These are phyloP conservation scores for Trichoderma koningii DNA, from an alignment of 2,329 filamentous ascomycete genomes.

Conservation along the genomic window DNA sequence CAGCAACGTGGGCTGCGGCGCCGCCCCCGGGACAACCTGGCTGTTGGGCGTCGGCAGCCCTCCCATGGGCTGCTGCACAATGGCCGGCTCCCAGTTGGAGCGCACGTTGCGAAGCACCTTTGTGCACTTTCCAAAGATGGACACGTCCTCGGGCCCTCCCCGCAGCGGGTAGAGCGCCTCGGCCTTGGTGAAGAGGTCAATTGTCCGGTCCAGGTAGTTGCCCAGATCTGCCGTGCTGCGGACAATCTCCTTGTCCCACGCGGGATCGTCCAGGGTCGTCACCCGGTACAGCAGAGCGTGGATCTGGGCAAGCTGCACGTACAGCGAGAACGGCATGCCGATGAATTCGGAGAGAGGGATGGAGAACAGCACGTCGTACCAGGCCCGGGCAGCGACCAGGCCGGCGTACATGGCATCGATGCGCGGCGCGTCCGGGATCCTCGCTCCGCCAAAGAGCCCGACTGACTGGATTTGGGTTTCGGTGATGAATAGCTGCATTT, in stretches of 20 bases:
- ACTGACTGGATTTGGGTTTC: slow-evolving; percentile 41
- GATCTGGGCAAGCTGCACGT: slow-evolving; percentile 41
- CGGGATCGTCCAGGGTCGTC: slow-evolving; percentile 43
- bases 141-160: slow-evolving; percentile 36
- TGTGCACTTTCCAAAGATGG: slow-evolving; percentile 39
- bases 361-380: slow-evolving; percentile 43
- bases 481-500: slow-evolving; percentile 36
- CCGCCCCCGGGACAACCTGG: slow-evolving; percentile 30
- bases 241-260: slow-evolving; percentile 46
- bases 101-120: slow-evolving; percentile 42
- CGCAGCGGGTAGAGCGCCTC: slow-evolving; percentile 36
- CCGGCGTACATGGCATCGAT: slow-evolving; percentile 43
- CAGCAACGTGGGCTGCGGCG: slow-evolving; percentile 18
- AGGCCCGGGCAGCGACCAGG: slow-evolving; percentile 40
- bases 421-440: slow-evolving; percentile 38
- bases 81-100: slow-evolving; percentile 41
- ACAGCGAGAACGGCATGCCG: slow-evolving; percentile 40
- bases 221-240: slow-evolving; percentile 42
- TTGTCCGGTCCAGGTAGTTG: slow-evolving; percentile 39
- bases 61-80: slow-evolving; percentile 36
- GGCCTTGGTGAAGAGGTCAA: slow-evolving; percentile 38
- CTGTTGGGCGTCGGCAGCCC: slow-evolving; percentile 38
- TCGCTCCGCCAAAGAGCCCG: slow-evolving; percentile 37
- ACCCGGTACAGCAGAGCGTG: slow-evolving; percentile 45
- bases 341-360: slow-evolving; percentile 37